Evolutionary conservation across 768 basidiomycete species (phyloP), one percentile per base, ranked within the genome.

Genomic region (Amanita pallidorosea): DNA sequence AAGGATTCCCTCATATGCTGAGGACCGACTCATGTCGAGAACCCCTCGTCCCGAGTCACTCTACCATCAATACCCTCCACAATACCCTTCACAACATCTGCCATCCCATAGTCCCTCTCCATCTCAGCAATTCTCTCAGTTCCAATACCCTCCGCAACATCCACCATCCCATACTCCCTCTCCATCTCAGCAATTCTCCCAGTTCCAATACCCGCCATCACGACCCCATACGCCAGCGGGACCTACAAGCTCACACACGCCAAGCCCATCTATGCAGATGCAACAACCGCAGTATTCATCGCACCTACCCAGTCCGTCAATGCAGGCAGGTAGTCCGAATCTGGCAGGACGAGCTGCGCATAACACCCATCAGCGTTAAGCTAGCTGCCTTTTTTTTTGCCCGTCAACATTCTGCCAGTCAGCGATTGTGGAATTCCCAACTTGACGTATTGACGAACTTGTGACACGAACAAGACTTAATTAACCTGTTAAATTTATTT

Each of bases 1-100:
- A 53, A 57, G 67, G 17, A 58, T 61, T 27, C 67, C 70, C 53
- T 67, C 70, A 38, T 67, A 60, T 48, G 68, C 69, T 33, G 63
- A 41, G 13, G 37, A 47, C 1, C 45, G 25, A 2, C 22, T 37
- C 47, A 34, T 42, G 34, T 35, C 45, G 18, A 53, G 36, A 36
- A 37, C 20, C n/a, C 38, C 58, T 1, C 56, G 56, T 20, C 43
- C 57, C 40, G 53, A 52, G 43, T 58, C 54, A 17, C 55, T 54
- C 36, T 46, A 53, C 29, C 55, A 54, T 20, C 53, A 54, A 11
- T 47, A 49, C 40, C 38, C 57, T 4, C 53, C 54, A 25, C 60
- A 61, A 45, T 57, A 43, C 37, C 37, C 6, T 47, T 52, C 23
- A 47, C 54, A 42, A 40, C 27, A 41, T 29, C 33, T 38, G 7